Percentiles rank a stretch among this genome's conserved stretches.
Conservation (phyloP, 306 rosid genomes). For the Begonia peltatifolia region DNA sequence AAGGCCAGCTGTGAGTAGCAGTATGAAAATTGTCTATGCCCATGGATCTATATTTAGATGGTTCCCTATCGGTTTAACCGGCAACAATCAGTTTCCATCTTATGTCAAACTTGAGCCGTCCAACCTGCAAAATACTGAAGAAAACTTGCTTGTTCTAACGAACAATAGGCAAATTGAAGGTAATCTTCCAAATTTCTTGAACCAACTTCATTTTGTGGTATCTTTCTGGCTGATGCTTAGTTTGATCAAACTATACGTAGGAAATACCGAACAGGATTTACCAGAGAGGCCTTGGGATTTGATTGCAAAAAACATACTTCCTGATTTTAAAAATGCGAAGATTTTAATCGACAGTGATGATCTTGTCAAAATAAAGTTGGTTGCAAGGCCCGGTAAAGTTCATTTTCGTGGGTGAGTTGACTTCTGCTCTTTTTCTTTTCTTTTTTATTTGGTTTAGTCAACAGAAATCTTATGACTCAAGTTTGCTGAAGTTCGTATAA, state of each 20-base stretch:
- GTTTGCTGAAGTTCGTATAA: not conserved
- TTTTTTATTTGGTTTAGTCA: too few species aligned
- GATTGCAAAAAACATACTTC: constrained; percentile 20
- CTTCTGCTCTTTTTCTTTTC: too few species aligned
- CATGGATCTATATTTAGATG: constrained; percentile 5
- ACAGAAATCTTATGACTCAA: too few species aligned
- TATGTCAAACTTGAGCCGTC: constrained; percentile 15
- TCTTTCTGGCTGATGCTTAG: not conserved
- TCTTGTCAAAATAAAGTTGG: constrained; percentile 13
- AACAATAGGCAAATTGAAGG: constrained; percentile 9
- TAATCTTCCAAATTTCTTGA: not conserved
- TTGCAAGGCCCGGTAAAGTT: constrained; percentile 32
- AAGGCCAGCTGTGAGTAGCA: too few species aligned
- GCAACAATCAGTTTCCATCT: constrained; percentile 10
- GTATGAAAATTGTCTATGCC: too few species aligned
- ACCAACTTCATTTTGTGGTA: not conserved
- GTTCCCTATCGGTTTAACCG: constrained; percentile 22
- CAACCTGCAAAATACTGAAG: constrained; percentile 2
- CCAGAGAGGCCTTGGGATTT: constrained; percentile 14
- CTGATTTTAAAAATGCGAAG: constrained; percentile 12
- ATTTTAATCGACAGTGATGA: constrained; percentile 9
- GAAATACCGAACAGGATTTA: not conserved
- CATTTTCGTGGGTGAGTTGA: constrained; percentile 22
- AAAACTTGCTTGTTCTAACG: constrained; percentile 18
- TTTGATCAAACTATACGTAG: not conserved